Percentiles rank a stretch among this genome's conserved stretches.
Conservation (phyloP, 1,284 basidiomycete species). For the Malassezia vespertilionis region DNA sequence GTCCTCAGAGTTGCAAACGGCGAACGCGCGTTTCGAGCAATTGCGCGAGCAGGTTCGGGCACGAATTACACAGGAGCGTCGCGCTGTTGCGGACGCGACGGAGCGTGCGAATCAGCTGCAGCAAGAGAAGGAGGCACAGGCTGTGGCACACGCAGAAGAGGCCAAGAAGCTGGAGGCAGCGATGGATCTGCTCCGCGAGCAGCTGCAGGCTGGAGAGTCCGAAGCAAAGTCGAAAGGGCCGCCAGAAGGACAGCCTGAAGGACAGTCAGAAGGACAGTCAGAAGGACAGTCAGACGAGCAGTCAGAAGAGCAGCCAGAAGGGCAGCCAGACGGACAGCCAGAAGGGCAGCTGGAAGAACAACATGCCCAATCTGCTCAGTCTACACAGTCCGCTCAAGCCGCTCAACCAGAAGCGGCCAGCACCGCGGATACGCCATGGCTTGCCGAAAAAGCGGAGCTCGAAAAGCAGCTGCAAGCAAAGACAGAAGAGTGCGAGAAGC, state of each 20-base stretch:
- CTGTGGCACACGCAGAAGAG: conserved; percentile 20
- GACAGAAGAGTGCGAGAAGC: conserved; percentile 17
- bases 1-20: conserved; percentile 19
- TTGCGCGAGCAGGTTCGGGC: conserved; percentile 34
- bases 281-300: conserved; percentile 6
- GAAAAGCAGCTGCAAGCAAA: conserved; percentile 13
- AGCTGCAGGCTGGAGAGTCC: background rate
- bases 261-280: conserved; percentile 23
- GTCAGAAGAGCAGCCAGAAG: conserved; percentile 23
- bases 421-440: conserved; percentile 2
- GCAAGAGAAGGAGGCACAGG: conserved; percentile 45
- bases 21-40: conserved; percentile 33
- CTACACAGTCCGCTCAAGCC: too few relatives aligned
- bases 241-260: conserved; percentile 22
- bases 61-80: conserved; percentile 29
- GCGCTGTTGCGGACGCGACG: conserved; percentile 38
- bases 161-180: conserved; percentile 24
- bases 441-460: conserved; percentile 8
- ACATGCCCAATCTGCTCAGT: background rate
- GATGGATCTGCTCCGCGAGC: conserved; percentile 27
- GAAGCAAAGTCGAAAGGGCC: background rate
- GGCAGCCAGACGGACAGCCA: conserved; percentile 23
- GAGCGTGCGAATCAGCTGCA: conserved; percentile 47
- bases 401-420: too few relatives aligned
- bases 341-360: conserved; percentile 21